Base-by-base conservation (phyloP, 805 yeast species). In the Hanseniaspora mollemarum region DNA sequence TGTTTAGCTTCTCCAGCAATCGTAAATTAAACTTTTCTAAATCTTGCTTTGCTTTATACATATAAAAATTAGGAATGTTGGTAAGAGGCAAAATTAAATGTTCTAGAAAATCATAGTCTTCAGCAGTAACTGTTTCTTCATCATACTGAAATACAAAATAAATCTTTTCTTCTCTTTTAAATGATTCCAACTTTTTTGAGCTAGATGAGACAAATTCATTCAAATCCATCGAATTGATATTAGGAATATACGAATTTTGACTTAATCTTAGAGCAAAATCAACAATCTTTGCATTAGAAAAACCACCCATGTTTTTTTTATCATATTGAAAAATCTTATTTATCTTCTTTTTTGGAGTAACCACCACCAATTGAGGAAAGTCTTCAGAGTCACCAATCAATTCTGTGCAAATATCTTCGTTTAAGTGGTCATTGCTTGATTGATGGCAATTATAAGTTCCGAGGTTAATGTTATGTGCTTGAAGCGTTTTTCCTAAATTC, bases 41-140 rank as follows among this genome's bases (percentile, higher is more conserved):
- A 4, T 68, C 62, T 55, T 78, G 77, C n/a, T 71, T 69, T 2
- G 80, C 71, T 37, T 72, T 74, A 60, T 69, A 77, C 6, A 84
- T 58, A 54, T 72, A 69, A 6, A 79, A 69, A 56, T 81, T 74
- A 1, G 81, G 80, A 10, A 80, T 63, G 51, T 75, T 70, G 54
- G 83, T 76, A 19, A 81, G 65, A 12, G 77, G 78, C 50, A 80
- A 83, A 39, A 80, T 62, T 39, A 84, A 57, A 56, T 80, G 74
- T 5, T 81, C 78, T 53, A 84, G 66, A 4, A 82, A 63, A 26
- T 74, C 74, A 55, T 72, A 73, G 62, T 84, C 92, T 60, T 84
- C 92, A 1, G 69, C 52, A 7, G 64, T 62, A 7, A 57, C 70
- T 1, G 77, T 69, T 4, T 67, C 66, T 0, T 76, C 67, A 18